Conservation (phyloP, 2,329 filamentous ascomycete species). For the Hyphodiscus sp. region DNA sequence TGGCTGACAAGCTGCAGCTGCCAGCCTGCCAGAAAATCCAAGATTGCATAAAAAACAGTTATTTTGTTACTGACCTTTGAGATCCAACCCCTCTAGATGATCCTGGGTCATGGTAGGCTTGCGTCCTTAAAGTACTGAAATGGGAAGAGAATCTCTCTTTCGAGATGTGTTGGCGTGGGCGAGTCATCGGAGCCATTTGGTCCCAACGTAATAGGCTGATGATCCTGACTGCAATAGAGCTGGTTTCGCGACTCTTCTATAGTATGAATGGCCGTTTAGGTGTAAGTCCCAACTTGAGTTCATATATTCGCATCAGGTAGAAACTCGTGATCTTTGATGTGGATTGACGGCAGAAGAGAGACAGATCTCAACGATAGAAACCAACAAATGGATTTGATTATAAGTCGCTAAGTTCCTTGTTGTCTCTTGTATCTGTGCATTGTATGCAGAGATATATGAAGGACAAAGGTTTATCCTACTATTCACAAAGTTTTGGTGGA, state of each 20-base stretch:
- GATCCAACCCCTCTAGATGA: constrained; percentile 46
- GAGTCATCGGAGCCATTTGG: constrained; percentile 22
- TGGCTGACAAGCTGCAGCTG: neutral
- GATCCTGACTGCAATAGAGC: neutral
- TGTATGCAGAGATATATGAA: no score
- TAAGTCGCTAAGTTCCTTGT: no score
- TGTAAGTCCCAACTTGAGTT: no score
- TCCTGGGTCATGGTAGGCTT: constrained; percentile 59
- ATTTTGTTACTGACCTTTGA: constrained; percentile 45
- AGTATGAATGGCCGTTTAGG: neutral
- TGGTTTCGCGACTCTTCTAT: neutral
- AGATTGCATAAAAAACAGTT: neutral
- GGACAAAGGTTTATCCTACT: neutral
- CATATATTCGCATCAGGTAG: no score
- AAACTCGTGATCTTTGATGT: no score
- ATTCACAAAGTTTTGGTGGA: neutral
- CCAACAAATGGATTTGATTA: no score
- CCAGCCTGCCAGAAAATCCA: neutral
- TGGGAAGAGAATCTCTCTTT: constrained; percentile 64
- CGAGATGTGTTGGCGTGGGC: constrained; percentile 49
- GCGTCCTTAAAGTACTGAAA: constrained; percentile 63
- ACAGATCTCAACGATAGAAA: no score
- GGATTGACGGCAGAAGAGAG: no score
- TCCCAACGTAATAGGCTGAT: neutral
- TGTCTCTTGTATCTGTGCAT: no score